phyloP scores from a whole-genome alignment of 345 rosid species.

The Geranium rotundifolium region DNA sequence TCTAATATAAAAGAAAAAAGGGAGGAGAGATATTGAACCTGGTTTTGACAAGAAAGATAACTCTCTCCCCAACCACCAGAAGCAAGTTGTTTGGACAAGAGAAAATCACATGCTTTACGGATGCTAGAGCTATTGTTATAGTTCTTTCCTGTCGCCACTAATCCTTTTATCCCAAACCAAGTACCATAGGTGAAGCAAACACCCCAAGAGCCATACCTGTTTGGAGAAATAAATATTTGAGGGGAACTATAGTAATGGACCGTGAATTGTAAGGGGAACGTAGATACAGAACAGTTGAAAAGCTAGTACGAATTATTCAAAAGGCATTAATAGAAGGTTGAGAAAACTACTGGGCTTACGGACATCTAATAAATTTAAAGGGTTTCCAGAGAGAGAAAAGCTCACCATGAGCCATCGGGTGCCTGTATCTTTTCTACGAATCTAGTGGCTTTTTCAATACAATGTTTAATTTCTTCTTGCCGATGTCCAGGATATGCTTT shows the following conservation, averaged over 20 bases:
- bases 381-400: constrained; percentile 4
- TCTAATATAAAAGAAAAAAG: not conserved
- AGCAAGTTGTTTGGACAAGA: constrained; percentile 66
- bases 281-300: not conserved
- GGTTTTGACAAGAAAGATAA: constrained; percentile 84
- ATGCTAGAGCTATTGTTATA: constrained; percentile 41
- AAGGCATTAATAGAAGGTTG: too few species aligned
- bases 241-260: not conserved
- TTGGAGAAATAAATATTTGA: constrained; percentile 5
- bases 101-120: constrained; percentile 74
- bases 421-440: constrained; percentile 65
- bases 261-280: constrained; percentile 1
- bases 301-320: not conserved
- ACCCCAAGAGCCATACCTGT: constrained; percentile 95
- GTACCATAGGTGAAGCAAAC: constrained; percentile 79
- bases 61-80: constrained; percentile 99
- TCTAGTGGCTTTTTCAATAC: constrained; percentile 52
- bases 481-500: constrained; percentile 70
- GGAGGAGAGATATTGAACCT: constrained; percentile 28
- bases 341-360: not conserved
- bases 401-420: constrained; percentile 93
- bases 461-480: constrained; percentile 53
- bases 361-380: not conserved
- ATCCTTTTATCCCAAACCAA: constrained; percentile 76
- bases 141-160: constrained; percentile 71